Base-by-base conservation (phyloP, 2,329 filamentous ascomycete species). In the Fusarium nelsonii region DNA sequence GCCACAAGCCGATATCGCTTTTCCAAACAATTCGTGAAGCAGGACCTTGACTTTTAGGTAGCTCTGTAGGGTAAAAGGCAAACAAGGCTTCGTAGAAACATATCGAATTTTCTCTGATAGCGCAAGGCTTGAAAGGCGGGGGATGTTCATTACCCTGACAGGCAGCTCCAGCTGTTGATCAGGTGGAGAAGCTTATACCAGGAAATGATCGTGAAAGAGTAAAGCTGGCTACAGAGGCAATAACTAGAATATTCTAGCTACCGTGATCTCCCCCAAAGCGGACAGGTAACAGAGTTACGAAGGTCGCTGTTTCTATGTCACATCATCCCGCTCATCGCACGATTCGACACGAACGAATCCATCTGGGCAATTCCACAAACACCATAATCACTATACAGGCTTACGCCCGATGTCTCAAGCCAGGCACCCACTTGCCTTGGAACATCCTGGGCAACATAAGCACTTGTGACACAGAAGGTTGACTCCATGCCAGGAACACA, bases 81-180 rank as follows among this genome's bases (percentile, higher is more conserved):
- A 45, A 51, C 40, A 20, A 50, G 45, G 39, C 18, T 20, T 34
- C 18, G 33, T 14, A 11, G 44, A 50, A 62, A 28, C 34, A 53
- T 49, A 20, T 41, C 40, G 33, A 59, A 64, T 40, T 16, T 51
- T 64, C 34, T 12, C 26, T 8, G 5, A 61, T n/a, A 10, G 16
- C 12, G 23, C n/a, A 18, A 30, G 14, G 4, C 23, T 39, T 18
- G 11, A 37, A n/a, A 34, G n/a, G 48, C 40, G 39, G 54, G 32
- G 23, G 30, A 33, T n/a, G n/a, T 32, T 46, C 15, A 14, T 32
- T 46, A 43, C 37, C 33, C 54, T n/a, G 28, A 39, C 18, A 66
- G 48, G 32, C 26, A 57, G 56, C 41, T 32, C n/a, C 26, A 40
- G 34, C 34, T 43, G 63, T 48, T 67, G 63, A 48, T 50, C 28